These are phyloP conservation scores for Didymosphaeria variabile DNA, from an alignment of 2,329 filamentous ascomycete species.

Conservation along the genomic window DNA sequence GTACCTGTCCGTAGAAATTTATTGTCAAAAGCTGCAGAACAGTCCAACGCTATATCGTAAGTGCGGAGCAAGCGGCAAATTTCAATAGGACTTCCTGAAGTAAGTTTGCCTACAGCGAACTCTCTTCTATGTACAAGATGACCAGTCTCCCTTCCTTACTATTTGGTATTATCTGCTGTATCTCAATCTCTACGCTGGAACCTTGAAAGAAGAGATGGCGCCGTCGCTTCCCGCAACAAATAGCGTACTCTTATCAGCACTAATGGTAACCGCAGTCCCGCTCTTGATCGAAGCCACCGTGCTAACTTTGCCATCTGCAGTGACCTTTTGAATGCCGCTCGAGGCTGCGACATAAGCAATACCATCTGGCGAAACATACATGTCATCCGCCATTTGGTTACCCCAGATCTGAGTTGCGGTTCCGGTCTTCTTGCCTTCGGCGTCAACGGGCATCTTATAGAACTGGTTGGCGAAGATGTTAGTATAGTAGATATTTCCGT, in stretches of 20 bases:
- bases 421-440: slow-evolving; percentile 27
- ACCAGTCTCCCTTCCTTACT: neutral
- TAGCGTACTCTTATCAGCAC: slow-evolving; percentile 27
- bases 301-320: slow-evolving; percentile 25
- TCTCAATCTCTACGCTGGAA: slow-evolving; percentile 2
- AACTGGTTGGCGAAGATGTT: slow-evolving; percentile 33
- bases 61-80: neutral
- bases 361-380: slow-evolving; percentile 27
- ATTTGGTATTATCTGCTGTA: neutral
- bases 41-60: neutral
- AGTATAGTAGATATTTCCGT: slow-evolving; percentile 31
- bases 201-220: slow-evolving; percentile 20
- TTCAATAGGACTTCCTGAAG: neutral
- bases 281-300: slow-evolving; percentile 21
- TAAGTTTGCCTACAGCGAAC: too few species aligned
- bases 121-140: neutral
- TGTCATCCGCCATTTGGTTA: slow-evolving; percentile 27
- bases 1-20: too few species aligned
- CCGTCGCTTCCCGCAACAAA: slow-evolving; percentile 25
- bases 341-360: slow-evolving; percentile 27
- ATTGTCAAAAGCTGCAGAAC: too few species aligned
- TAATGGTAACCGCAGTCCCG: slow-evolving; percentile 22
- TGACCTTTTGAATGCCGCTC: slow-evolving; percentile 23
- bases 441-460: slow-evolving; percentile 30
- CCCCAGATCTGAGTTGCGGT: slow-evolving; percentile 26